These are phyloP conservation scores for Mycena sp. DNA, from an alignment of 1,284 basidiomycete genomes.

Conservation along the genomic window DNA sequence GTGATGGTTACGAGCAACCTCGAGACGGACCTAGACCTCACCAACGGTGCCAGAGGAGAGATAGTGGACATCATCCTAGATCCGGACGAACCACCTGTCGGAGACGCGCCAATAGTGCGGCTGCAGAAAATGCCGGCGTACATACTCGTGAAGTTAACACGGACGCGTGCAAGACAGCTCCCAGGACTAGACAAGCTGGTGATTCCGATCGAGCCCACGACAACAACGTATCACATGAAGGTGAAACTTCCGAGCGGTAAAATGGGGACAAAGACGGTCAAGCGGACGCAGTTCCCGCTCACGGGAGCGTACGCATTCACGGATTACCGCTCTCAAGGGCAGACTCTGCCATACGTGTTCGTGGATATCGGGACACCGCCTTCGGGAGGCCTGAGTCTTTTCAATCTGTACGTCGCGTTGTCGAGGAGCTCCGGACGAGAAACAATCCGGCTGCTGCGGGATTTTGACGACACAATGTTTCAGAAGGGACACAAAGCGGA, in stretches of 20 bases:
- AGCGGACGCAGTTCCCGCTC: conserved; percentile 35
- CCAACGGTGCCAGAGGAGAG: too few species aligned
- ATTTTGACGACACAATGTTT: background rate
- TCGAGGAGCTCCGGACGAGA: background rate
- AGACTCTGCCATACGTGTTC: conserved; percentile 40
- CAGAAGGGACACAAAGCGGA: too few species aligned
- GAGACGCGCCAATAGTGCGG: conserved; percentile 28
- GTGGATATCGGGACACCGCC: conserved; percentile 43
- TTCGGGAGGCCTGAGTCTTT: conserved; percentile 22
- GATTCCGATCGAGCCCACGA: conserved; percentile 37
- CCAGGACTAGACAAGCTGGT: conserved; percentile 37
- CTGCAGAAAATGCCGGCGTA: conserved; percentile 44
- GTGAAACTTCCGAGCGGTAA: too few species aligned
- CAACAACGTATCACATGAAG: conserved; percentile 29
- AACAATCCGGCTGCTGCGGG: background rate
- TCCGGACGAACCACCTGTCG: too few species aligned
- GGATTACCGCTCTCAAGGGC: conserved; percentile 45
- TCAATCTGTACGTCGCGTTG: background rate
- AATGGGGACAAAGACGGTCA: conserved; percentile 13
- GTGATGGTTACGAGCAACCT: conserved; percentile 33
- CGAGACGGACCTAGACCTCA: too few species aligned
- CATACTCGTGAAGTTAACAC: conserved; percentile 44
- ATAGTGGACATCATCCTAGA: too few species aligned
- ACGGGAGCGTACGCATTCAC: conserved; percentile 45
- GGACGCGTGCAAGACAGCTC: conserved; percentile 35